phyloP scores from a whole-genome alignment of 1,139 yeast genomes.

The Diutina scorzettiae region DNA sequence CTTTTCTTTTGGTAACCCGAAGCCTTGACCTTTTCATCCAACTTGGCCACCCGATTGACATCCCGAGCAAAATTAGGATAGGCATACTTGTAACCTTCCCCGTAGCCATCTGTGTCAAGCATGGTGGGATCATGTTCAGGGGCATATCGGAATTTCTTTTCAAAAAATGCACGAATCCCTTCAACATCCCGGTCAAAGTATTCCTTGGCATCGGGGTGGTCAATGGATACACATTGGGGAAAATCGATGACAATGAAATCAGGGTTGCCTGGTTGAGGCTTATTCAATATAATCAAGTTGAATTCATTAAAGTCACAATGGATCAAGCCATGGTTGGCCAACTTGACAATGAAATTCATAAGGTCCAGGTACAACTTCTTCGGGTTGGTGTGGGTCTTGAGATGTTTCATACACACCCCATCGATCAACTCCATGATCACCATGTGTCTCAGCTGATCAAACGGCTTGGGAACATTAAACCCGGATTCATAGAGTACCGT shows the following conservation, averaged over 20 bases:
- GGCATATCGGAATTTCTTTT: conserved; percentile 59
- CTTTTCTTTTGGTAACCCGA: conserved; percentile 80
- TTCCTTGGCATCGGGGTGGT: conserved; percentile 76
- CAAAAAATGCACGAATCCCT: conserved; percentile 75
- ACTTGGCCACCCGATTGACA: conserved; percentile 49
- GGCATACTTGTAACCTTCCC: conserved; percentile 66
- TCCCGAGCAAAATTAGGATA: conserved; percentile 76
- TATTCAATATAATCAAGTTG: conserved; percentile 74
- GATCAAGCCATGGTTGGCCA: conserved; percentile 81
- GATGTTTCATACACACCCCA: conserved; percentile 83
- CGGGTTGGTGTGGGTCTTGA: conserved; percentile 56
- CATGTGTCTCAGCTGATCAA: conserved; percentile 83
- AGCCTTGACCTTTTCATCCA: conserved; percentile 81
- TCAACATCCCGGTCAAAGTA: conserved; percentile 90
- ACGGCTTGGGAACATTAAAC: conserved; percentile 79
- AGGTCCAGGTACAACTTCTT: conserved; percentile 67
- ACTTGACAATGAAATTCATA: conserved; percentile 73
- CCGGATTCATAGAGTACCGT: conserved; percentile 58
- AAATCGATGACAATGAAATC: conserved; percentile 82
- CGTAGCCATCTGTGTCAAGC: conserved; percentile 69
- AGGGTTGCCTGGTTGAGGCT: conserved; percentile 36
- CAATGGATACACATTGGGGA: conserved; percentile 94
- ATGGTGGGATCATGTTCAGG: conserved; percentile 54
- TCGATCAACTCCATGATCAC: conserved; percentile 84
- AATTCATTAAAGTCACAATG: conserved; percentile 98